These are phyloP conservation scores for Nitzschia sp. DNA, from an alignment of 108 stramenopile genomes.

Conservation along the genomic window DNA sequence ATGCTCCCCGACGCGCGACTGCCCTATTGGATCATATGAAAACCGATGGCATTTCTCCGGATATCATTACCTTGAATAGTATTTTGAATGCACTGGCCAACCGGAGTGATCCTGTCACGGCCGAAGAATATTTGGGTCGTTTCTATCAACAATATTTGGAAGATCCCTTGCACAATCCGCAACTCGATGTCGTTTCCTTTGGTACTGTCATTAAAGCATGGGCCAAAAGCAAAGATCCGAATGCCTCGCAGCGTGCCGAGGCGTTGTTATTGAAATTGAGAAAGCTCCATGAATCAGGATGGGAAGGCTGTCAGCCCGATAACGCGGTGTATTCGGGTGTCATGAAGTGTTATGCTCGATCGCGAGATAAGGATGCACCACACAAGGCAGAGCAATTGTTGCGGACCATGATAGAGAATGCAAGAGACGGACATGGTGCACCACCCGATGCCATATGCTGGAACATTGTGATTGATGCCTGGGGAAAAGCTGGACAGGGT, in stretches of 20 bases:
- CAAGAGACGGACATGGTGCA: constrained; percentile 8
- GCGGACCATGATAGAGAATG: constrained; percentile 20
- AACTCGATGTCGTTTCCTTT: constrained; percentile 30
- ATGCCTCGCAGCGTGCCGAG: constrained; percentile 28
- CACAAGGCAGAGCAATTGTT: constrained; percentile 30
- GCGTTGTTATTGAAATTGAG: constrained; percentile 20
- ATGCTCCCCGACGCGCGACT: constrained; percentile 16
- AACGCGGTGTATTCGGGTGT: constrained; percentile 18
- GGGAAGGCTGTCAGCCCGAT: constrained; percentile 25
- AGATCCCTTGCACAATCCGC: constrained; percentile 24
- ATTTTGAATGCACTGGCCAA: constrained; percentile 14
- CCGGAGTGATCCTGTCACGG: background rate
- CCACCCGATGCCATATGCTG: constrained; percentile 29
- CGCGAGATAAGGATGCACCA: constrained; percentile 21
- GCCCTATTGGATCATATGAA: constrained; percentile 19
- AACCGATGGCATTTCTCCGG: constrained; percentile 14
- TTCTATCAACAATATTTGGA: constrained; percentile 27
- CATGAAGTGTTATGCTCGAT: constrained; percentile 29
- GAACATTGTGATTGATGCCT: constrained; percentile 58
- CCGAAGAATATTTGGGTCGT: constrained; percentile 24
- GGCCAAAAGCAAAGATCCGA: constrained; percentile 3
- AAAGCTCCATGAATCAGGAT: constrained; percentile 4
- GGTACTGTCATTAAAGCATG: constrained; percentile 27
- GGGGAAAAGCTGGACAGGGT: constrained; percentile 57
- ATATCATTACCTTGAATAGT: constrained; percentile 30